Base-by-base conservation (phyloP, 768 basidiomycete species). In the Naganishia vishniacii region DNA sequence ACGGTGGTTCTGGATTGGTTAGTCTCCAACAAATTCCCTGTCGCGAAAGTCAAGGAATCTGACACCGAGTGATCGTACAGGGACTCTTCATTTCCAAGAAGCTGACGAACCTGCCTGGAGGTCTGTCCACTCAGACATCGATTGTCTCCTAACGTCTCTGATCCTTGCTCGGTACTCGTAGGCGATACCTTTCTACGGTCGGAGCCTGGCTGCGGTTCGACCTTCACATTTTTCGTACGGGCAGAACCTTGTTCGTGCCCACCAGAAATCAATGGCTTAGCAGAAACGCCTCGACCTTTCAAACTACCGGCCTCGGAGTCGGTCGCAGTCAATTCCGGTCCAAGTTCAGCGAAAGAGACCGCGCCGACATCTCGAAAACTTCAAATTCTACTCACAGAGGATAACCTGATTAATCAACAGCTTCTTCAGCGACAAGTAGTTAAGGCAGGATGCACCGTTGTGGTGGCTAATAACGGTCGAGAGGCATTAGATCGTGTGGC, bases 51-150 rank as follows among this genome's bases (percentile, higher is more conserved):
- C 8, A 15, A 37, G 34, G 15, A 37, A 7, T 37, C 34, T 37
- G 7, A 7, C 25, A 18, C 9, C 4, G 18, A 32, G 29, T 45
- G 29, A 31, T 15, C 13, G 1, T 34, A 34, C 26, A 67, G 31
- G 73, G 72, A 0, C 59, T 75, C 0, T 73, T 67, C 66, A 65
- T 73, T 32, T 69, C 65, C 16, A 67, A 69, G 26, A 67, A 67
- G 62, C 45, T 71, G 18, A 62, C 59, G 20, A 65, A 62, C 31
- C 64, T 68, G 2, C 65, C 65, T 16, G 67, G 62, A 32, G 70
- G 70, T 20, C 28, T 66, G 46, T 40, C 25, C 34, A 23, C 16
- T 60, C 59, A 3, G 11, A 15, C 7, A 0, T 1, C 18, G 0
- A 2, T 51, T n/a, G 12, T 4, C 41, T 11, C 28, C 31, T 32